Percentiles rank a stretch among this genome's conserved stretches.
These are phyloP conservation scores for Beauveria bassiana DNA, from an alignment of 2,329 filamentous ascomycete species.

Conservation along the genomic window DNA sequence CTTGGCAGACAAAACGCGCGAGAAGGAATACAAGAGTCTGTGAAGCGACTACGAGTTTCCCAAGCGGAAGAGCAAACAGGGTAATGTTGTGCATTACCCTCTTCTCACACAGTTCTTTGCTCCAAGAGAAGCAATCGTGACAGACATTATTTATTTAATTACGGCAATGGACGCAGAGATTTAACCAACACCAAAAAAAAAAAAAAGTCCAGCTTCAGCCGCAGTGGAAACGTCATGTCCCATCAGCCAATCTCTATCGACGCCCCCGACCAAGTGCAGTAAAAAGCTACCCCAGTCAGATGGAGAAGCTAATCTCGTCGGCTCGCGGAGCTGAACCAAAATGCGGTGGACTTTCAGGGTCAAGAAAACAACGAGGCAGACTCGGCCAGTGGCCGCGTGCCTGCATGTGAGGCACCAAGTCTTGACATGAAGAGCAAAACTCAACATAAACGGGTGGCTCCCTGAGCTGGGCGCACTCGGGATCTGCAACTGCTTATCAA, in stretches of 20 bases:
- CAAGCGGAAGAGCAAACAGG: no score
- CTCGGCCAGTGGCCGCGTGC: no score
- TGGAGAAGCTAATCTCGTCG: conserved; percentile 5
- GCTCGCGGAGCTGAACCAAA: background rate
- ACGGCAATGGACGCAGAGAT: background rate
- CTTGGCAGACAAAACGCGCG: background rate
- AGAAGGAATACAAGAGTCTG: background rate
- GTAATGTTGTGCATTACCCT: no score
- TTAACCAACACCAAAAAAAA: background rate
- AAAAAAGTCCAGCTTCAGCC: background rate
- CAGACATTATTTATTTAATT: no score
- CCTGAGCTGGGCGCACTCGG: no score
- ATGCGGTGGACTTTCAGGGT: no score
- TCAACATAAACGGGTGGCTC: background rate
- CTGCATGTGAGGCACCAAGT: no score
- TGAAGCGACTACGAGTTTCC: background rate
- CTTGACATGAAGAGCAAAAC: no score
- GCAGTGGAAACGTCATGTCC: background rate
- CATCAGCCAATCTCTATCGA: background rate
- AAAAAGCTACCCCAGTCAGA: background rate
- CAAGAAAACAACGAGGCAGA: background rate
- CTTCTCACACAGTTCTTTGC: no score
- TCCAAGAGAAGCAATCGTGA: background rate
- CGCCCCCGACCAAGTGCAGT: background rate
- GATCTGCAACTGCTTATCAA: no score